phyloP scores from a whole-genome alignment of 225 moss, liverwort and hornwort species.

The Ulota crispa region DNA sequence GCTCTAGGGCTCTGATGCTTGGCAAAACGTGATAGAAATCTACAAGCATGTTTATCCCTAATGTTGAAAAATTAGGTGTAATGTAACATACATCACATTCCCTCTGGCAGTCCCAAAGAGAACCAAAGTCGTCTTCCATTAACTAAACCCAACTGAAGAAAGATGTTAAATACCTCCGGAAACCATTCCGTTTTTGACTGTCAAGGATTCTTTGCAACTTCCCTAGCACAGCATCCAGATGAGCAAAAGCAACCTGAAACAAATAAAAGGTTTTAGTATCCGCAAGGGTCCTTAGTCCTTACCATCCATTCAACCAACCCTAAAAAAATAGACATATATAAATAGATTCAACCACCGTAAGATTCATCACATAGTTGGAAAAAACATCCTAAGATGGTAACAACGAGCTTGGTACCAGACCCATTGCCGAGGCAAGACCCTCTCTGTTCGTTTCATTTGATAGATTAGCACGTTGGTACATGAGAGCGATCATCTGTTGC shows the following conservation, averaged over 20 bases:
- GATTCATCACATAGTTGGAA: no score
- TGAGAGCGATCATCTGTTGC: slow-evolving; percentile 74
- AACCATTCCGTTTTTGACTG: slow-evolving; percentile 26
- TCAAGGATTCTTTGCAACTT: slow-evolving; percentile 39
- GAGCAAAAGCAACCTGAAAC: slow-evolving; percentile 48
- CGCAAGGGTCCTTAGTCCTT: slow-evolving; percentile 4
- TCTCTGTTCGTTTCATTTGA: slow-evolving; percentile 78
- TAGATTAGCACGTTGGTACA: slow-evolving; percentile 86
- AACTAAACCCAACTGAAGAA: neutral
- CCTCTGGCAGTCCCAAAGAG: slow-evolving; percentile 2
- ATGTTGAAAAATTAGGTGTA: neutral
- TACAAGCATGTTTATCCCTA: neutral
- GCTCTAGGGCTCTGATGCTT: slow-evolving; percentile 30
- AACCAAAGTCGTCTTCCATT: neutral
- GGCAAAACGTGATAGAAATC: slow-evolving; percentile 34
- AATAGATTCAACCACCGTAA: no score
- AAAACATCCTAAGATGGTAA: neutral
- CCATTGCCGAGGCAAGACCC: slow-evolving; percentile 96
- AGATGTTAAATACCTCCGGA: slow-evolving; percentile 27
- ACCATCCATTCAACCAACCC: neutral
- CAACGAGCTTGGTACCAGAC: slow-evolving; percentile 62
- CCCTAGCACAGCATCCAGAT: slow-evolving; percentile 39
- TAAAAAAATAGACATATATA: neutral
- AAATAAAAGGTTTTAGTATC: neutral
- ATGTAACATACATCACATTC: neutral